Conservation (phyloP, 2,329 filamentous ascomycete genomes). For the Dothidotthia symphoricarpi region DNA sequence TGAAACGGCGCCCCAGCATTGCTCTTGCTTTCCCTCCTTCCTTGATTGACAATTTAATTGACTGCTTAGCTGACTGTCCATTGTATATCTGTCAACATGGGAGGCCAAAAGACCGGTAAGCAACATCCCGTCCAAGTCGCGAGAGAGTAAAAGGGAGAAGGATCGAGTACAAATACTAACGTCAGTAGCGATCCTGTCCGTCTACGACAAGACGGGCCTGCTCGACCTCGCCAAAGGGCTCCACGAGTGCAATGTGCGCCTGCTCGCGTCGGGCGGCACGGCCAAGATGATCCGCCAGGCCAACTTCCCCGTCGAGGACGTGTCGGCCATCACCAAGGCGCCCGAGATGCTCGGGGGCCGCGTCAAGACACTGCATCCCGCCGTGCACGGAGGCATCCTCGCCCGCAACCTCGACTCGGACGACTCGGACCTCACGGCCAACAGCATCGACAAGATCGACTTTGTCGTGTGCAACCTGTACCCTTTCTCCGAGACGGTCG, state of each 20-base stretch:
- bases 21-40: slow-evolving; percentile 4
- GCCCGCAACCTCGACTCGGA: slow-evolving; percentile 92
- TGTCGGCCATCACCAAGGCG: slow-evolving; percentile 90
- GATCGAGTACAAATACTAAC: slow-evolving; percentile 1
- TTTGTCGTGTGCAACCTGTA: slow-evolving; percentile 86
- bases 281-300: slow-evolving; percentile 96
- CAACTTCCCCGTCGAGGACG: slow-evolving; percentile 94
- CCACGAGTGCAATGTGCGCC: slow-evolving; percentile 44
- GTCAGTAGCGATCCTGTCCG: slow-evolving; percentile 77
- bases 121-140: too few species aligned
- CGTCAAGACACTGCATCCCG: slow-evolving; percentile 95
- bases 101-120: slow-evolving; percentile 40
- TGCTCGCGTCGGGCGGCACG: slow-evolving; percentile 92
- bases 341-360: slow-evolving; percentile 94
- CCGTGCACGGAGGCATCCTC: slow-evolving; percentile 80
- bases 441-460: slow-evolving; percentile 45
- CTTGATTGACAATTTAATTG: too few species aligned
- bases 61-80: too few species aligned
- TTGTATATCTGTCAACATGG: slow-evolving; percentile 30
- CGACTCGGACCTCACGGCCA: slow-evolving; percentile 79
- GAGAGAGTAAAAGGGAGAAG: not conserved
- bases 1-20: too few species aligned
- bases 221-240: slow-evolving; percentile 42
- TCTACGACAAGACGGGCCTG: slow-evolving; percentile 90
- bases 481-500: slow-evolving; percentile 97